These are phyloP conservation scores for Rhodotorula toruloides DNA, from an alignment of 768 basidiomycete species.

Conservation along the genomic window DNA sequence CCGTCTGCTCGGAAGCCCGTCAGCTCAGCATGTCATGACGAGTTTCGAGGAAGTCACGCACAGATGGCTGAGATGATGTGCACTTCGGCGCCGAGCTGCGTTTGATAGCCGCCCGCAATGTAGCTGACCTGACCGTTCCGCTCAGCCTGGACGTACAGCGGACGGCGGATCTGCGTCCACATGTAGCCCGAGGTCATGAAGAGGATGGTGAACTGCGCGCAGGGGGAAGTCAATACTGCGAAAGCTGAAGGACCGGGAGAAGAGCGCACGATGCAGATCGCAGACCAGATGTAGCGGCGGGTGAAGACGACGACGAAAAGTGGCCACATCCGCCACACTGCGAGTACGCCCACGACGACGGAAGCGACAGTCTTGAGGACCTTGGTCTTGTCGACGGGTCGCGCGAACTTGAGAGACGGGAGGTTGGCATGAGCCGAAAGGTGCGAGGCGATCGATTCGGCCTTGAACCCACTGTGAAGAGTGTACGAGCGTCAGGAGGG, in stretches of 20 bases:
- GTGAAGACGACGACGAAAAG: constrained; percentile 60
- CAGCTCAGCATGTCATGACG: not conserved
- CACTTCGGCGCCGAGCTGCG: constrained; percentile 87
- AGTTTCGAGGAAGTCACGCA: constrained; percentile 50
- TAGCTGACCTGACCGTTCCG: constrained; percentile 54
- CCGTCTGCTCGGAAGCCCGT: constrained; percentile 60
- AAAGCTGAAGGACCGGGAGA: constrained; percentile 34
- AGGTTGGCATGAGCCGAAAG: constrained; percentile 69
- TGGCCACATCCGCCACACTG: constrained; percentile 52
- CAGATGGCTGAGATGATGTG: constrained; percentile 80
- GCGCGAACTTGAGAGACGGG: constrained; percentile 66
- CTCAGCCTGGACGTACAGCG: constrained; percentile 60
- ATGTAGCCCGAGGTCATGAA: constrained; percentile 91
- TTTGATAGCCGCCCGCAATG: constrained; percentile 83
- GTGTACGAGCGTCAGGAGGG: not conserved
- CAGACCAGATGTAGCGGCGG: constrained; percentile 40
- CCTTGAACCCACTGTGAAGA: constrained; percentile 67
- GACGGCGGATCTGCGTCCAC: constrained; percentile 86
- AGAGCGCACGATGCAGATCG: constrained; percentile 26
- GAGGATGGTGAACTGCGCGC: constrained; percentile 56
- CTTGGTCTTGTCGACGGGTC: constrained; percentile 60
- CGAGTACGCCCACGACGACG: constrained; percentile 53
- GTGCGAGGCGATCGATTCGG: constrained; percentile 68
- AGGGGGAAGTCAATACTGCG: constrained; percentile 49
- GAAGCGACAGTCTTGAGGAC: constrained; percentile 54